Evolutionary conservation across 768 basidiomycete species (phyloP), one percentile per base, ranked within the genome.

Genomic region (Trametes cinnabarina): DNA sequence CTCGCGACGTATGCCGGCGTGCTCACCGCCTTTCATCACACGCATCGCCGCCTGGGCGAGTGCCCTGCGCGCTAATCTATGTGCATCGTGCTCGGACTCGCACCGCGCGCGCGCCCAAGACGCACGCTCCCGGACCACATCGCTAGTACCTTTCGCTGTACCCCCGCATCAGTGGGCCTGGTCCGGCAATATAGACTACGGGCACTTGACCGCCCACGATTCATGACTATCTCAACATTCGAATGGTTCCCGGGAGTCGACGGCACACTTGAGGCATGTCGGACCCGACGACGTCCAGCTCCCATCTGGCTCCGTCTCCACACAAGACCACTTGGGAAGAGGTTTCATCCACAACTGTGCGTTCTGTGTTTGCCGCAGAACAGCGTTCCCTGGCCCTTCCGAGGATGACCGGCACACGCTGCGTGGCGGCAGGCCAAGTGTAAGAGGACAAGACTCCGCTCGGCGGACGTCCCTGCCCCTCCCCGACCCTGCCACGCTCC

Each of bases 1-100:
- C 71, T 87, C 63, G 75, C 82, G 10, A 88, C 90, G 63, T 91
- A 86, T 72, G 70, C 72, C 34, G 76, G 74, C 63, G 76, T 90
- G 57, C 64, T 85, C 58, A 79, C 77, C 22, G 79, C 79, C 41
- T 79, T 90, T 66, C 68, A 81, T 58, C 80, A 86, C 71, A 81
- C 85, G 71, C 84, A 90, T 53, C 69, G 67, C 65, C 58, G 64
- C 25, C 40, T 54, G 17, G 62, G 57, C 14, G 42, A 19, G 2
- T 69, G 68, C 46, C 28, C 54, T 25, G 43, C 51, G 32, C 42
- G 10, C 20, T 44, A 22, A 41, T 37, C 23, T 14, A 5, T 15
- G 14, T 9, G 9, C 42, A 22, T 8, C 9, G 22, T 11, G 17
- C 10, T 39, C n/a, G 15, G 37, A 15, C 37, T 39, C 30, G 30